Conservation (phyloP, 2,329 filamentous ascomycete genomes). For the Colletotrichum sidae region DNA sequence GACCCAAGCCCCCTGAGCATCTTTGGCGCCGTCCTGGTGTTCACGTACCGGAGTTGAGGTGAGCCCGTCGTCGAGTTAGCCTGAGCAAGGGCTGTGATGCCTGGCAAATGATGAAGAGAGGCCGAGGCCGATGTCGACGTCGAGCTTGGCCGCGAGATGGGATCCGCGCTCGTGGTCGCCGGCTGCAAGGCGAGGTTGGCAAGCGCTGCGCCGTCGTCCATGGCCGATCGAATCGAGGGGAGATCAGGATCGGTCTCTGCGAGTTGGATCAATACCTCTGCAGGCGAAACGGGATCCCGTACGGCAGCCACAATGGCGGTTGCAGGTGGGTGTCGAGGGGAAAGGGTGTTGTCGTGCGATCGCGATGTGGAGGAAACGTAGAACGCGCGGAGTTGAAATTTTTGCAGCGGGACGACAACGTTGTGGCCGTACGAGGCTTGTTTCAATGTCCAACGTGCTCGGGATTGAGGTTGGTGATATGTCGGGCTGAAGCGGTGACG, state of each 20-base stretch:
- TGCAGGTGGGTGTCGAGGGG: slow-evolving; percentile 8
- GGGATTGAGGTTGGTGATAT: no score
- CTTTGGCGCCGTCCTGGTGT: not conserved
- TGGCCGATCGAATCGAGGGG: slow-evolving; percentile 43
- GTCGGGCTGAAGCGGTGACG: no score
- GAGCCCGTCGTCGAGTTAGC: slow-evolving; percentile 53
- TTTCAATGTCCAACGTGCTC: no score
- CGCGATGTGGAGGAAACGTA: not conserved
- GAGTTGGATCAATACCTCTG: slow-evolving; percentile 14
- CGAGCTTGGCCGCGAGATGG: slow-evolving; percentile 62
- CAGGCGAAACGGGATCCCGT: slow-evolving; percentile 24
- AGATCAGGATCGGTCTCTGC: slow-evolving; percentile 9
- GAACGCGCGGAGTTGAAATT: slow-evolving; percentile 14
- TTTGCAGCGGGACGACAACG: not conserved
- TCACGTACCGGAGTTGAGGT: slow-evolving; percentile 60
- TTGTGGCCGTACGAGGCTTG: no score
- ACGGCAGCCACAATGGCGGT: slow-evolving; percentile 23
- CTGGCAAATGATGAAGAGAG: slow-evolving; percentile 59
- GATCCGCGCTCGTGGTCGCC: slow-evolving; percentile 49
- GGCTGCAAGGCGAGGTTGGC: slow-evolving; percentile 17
- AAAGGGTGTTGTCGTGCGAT: not conserved
- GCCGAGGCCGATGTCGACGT: slow-evolving; percentile 53
- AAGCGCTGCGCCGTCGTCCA: slow-evolving; percentile 56
- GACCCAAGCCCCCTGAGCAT: not conserved
- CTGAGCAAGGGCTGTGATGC: slow-evolving; percentile 58